Base-by-base conservation (phyloP, 2,329 filamentous ascomycete genomes). In the Dothidotthia symphoricarpi region DNA sequence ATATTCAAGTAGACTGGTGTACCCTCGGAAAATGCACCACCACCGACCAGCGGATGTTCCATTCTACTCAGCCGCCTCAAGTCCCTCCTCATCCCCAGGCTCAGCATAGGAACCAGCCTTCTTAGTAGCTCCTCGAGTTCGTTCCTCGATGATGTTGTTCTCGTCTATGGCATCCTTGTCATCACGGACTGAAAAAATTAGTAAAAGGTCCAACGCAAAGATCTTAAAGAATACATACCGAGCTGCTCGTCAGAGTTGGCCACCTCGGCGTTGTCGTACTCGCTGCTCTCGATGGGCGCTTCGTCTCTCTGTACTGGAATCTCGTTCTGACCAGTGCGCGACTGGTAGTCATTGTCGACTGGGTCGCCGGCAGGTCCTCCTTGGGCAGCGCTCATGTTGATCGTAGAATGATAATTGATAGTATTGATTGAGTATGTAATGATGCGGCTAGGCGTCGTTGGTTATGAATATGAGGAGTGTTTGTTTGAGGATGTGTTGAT, bases 41-140 rank as follows among this genome's bases (percentile, higher is more conserved):
- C 59, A 43, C 5, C 53, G 43, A 6, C 50, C 45, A 31, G 59
- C 32, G 19, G 59, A 63, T 0, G 58, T 67, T 3, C 64, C 64
- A 41, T 70, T 61, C 6, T 63, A 49, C 1, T 54, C 45, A 26
- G 69, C 51, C 17, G 59, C 49, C 55, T 75, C 73, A 33, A 72
- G 49, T 12, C 68, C 63, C 59, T 76, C 74, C 38, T 76, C 73
- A 47, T 77, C 75, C 19, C 71, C 70, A n/a, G 74, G 75, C 66
- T 77, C 74, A 1, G 55, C 46, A 49, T 77, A 77, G 0, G 64
- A 63, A 13, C 74, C 73, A 24, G 59, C 44, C 27, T 61, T 24
- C 63, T 74, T 74, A 0, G 69, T 55, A 0, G 71, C 73, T 38
- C 73, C 73, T 13, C 74, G 66, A 6, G 74, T 76, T 19, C 72